A percentile compares a stretch with the other conserved stretches of the same genome.
phyloP scores from a whole-genome alignment of 352 stramenopile species.

The Paralagenidium karlingii region DNA sequence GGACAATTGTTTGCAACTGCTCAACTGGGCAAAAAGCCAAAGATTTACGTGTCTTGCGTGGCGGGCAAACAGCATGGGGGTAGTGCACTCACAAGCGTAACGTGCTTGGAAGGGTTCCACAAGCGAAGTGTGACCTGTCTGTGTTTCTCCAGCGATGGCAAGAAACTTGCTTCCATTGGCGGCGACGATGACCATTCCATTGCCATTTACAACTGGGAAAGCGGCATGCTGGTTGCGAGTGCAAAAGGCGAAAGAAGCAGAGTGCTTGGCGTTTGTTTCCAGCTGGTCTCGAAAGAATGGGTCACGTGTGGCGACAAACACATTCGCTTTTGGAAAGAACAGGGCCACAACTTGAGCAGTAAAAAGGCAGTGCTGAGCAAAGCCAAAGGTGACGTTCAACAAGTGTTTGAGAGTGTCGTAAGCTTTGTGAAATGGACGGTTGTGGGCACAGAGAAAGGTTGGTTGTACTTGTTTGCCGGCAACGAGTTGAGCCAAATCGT shows the following conservation, averaged over 20 bases:
- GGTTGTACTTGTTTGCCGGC: slow-evolving; percentile 60
- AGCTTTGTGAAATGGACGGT: background rate
- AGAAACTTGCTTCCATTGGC: slow-evolving; percentile 54
- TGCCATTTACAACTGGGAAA: slow-evolving; percentile 71
- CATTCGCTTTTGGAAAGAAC: slow-evolving; percentile 64
- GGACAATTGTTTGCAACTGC: slow-evolving; percentile 70
- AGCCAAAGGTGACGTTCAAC: background rate
- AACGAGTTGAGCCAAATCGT: slow-evolving; percentile 37
- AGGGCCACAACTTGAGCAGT: slow-evolving; percentile 13
- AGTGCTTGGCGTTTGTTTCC: slow-evolving; percentile 33
- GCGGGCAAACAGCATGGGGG: no score
- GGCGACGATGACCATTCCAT: slow-evolving; percentile 78
- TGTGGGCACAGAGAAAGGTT: slow-evolving; percentile 34
- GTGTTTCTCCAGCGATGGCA: slow-evolving; percentile 55
- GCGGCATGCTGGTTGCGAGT: slow-evolving; percentile 20
- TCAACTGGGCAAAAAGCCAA: slow-evolving; percentile 72
- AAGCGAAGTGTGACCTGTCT: slow-evolving; percentile 56
- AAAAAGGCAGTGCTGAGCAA: slow-evolving; percentile 8
- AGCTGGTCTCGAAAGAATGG: slow-evolving; percentile 33
- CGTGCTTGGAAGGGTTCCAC: slow-evolving; percentile 64
- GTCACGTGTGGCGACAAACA: slow-evolving; percentile 61
- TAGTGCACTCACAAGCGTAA: slow-evolving; percentile 16
- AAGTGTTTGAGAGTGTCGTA: background rate
- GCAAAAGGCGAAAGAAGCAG: slow-evolving; percentile 54
- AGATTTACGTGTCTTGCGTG: slow-evolving; percentile 77